Base-by-base conservation (phyloP, 2,329 filamentous ascomycete species). In the Aspergillus transmontanensis region DNA sequence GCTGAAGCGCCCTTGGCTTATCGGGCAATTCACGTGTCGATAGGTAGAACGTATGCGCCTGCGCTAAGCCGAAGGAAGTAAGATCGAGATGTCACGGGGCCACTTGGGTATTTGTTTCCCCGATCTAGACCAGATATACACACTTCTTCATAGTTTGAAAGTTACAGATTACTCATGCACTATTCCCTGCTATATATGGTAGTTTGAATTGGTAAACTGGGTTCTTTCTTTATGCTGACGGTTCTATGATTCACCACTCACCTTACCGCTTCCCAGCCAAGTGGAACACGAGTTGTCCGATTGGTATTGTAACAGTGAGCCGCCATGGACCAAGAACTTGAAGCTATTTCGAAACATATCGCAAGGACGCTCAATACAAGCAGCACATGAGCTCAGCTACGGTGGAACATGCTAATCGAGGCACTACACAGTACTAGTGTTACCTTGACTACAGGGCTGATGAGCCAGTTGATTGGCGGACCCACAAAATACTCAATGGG, bases 1-100 rank as follows among this genome's bases (percentile, higher is more conserved):
- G 34, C 34, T 45, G 30, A 61, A 41, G 41, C 26, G 21, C 28
- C 57, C 11, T 48, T 21, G 7, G 16, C 48, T 58, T 51, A 63
- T 59, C 57, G 32, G 28, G 4, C 4, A 4, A 11, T 10, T 32
- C 48, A 51, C 48, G 48, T 51, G 48, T 12, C 14, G 26, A 51
- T 51, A 51, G 26, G 34, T 6, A 36, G 34, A 36, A 16, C 34
- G 34, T 10, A 4, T 41, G 16, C 39, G 19, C 39, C 16, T 19
- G 39, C 39, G 39, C 39, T 32, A 51, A 32, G 30, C 48, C 48
- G 7, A n/a, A 32, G 5, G 19, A 10, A 32, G 48, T 51, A 51
- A 51, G 46, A 16, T 50, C 26, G 26, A 10, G 7, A 16, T 41
- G 39, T n/a, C 16, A 16, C 14, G 5, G 34, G 34, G 34, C 12